Conservation (phyloP, 2,329 filamentous ascomycete genomes). For the Alternaria consortialis region DNA sequence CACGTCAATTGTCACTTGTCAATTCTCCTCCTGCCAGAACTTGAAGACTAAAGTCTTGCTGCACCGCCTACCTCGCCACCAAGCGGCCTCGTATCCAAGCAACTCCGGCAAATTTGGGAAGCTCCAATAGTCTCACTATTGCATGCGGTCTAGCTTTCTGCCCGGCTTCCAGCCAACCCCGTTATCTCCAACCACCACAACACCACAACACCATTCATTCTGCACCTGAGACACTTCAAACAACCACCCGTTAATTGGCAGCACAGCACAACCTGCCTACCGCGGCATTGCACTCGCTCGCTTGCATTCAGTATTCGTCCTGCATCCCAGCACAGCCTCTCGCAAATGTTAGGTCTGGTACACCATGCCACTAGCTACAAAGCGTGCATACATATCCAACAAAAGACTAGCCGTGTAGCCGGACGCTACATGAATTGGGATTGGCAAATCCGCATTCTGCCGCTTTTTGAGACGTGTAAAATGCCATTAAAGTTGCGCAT, state of each 20-base stretch:
- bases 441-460: neutral
- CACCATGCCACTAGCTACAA: neutral
- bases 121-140: conserved; percentile 12
- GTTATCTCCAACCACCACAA: neutral
- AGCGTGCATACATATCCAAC: conserved; percentile 6
- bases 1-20: neutral
- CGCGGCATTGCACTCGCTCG: neutral
- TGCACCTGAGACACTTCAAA: neutral
- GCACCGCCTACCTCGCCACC: conserved; percentile 3
- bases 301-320: conserved; percentile 10
- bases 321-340: conserved; percentile 16
- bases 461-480: neutral
- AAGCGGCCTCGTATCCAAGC: neutral
- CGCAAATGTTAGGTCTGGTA: conserved; percentile 5
- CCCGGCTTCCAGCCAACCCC: neutral
- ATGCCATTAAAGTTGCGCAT: neutral
- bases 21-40: neutral
- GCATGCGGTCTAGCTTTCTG: conserved; percentile 3
- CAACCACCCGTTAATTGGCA: neutral
- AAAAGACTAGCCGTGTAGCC: conserved; percentile 4
- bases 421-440: neutral
- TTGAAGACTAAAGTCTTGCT: neutral
- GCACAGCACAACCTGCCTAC: conserved; percentile 3
- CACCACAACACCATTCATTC: conserved; percentile 1
- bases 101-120: conserved; percentile 6